phyloP scores from a whole-genome alignment of 805 yeast species.

The Huiozyma naganishii region DNA sequence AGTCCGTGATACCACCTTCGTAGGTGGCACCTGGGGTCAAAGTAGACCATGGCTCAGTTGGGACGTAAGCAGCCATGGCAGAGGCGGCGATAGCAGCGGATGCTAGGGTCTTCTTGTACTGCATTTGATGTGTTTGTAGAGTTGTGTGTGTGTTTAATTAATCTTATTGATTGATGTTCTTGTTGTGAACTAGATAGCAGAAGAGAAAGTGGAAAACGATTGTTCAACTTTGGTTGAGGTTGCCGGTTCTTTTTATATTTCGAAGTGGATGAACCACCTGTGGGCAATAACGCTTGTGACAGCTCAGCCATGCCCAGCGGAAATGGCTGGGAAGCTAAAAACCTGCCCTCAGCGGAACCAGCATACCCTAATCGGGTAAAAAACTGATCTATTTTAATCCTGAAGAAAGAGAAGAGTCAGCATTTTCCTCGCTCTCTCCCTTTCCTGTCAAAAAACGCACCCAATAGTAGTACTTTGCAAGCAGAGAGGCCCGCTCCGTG shows the following conservation, averaged over 20 bases:
- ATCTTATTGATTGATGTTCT: neutral
- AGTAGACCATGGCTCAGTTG: constrained; percentile 57
- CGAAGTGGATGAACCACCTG: neutral
- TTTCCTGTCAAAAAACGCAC: too few relatives aligned
- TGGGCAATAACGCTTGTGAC: too few relatives aligned
- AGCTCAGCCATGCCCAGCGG: too few relatives aligned
- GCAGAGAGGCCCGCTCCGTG: too few relatives aligned
- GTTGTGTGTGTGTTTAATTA: constrained; percentile 2
- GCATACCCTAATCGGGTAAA: constrained; percentile 22
- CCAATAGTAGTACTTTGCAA: too few relatives aligned
- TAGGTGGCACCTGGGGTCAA: constrained; percentile 53
- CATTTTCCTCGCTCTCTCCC: too few relatives aligned
- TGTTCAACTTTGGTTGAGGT: neutral
- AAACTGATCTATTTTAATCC: constrained; percentile 7
- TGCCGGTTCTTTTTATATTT: neutral
- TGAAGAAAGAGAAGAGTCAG: neutral
- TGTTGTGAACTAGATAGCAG: neutral
- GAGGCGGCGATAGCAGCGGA: constrained; percentile 34
- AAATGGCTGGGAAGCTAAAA: constrained; percentile 19
- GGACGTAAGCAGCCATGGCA: constrained; percentile 43
- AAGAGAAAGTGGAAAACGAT: neutral
- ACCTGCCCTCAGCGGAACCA: too few relatives aligned
- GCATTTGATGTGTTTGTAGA: constrained; percentile 10
- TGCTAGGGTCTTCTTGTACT: constrained; percentile 11
- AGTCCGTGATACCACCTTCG: constrained; percentile 46